Conservation (phyloP, 2,329 filamentous ascomycete genomes). For the Penicillium sclerotiorum region DNA sequence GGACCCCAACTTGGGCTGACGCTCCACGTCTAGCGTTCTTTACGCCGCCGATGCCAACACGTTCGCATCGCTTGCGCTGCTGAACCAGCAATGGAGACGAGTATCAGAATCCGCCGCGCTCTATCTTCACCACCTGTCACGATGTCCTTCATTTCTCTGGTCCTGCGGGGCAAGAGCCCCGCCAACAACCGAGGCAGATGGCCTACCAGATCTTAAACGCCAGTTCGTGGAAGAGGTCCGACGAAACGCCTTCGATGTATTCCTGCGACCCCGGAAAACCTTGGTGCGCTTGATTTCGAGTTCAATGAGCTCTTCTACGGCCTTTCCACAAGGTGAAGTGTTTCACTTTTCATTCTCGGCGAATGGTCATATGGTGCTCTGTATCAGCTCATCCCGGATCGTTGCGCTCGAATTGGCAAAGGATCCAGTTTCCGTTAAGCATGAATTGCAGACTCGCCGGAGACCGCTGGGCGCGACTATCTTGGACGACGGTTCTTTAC, state of each 20-base stretch:
- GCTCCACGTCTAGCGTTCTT: constrained; percentile 43
- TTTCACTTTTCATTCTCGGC: constrained; percentile 83
- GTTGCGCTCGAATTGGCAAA: constrained; percentile 72
- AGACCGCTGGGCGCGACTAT: constrained; percentile 77
- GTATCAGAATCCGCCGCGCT: constrained; percentile 47
- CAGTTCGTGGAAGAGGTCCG: constrained; percentile 72
- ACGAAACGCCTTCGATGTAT: constrained; percentile 76
- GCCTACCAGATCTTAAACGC: constrained; percentile 63
- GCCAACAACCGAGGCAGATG: constrained; percentile 45
- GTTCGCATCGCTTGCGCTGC: constrained; percentile 50
- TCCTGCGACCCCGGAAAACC: constrained; percentile 69
- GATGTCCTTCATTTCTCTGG: constrained; percentile 46
- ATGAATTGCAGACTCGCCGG: constrained; percentile 78
- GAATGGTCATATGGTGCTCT: constrained; percentile 72
- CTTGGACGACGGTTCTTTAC: constrained; percentile 71
- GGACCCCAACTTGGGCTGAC: constrained; percentile 2
- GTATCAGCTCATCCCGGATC: constrained; percentile 83
- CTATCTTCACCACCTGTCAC: constrained; percentile 50
- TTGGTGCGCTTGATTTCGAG: constrained; percentile 80
- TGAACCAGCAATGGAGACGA: constrained; percentile 49
- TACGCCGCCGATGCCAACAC: constrained; percentile 50
- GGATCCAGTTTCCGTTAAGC: constrained; percentile 63
- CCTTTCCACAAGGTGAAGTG: constrained; percentile 77
- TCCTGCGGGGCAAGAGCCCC: constrained; percentile 36
- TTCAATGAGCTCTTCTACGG: constrained; percentile 79